Conservation (phyloP, 768 basidiomycete genomes). For the Lactifluus echinatus region DNA sequence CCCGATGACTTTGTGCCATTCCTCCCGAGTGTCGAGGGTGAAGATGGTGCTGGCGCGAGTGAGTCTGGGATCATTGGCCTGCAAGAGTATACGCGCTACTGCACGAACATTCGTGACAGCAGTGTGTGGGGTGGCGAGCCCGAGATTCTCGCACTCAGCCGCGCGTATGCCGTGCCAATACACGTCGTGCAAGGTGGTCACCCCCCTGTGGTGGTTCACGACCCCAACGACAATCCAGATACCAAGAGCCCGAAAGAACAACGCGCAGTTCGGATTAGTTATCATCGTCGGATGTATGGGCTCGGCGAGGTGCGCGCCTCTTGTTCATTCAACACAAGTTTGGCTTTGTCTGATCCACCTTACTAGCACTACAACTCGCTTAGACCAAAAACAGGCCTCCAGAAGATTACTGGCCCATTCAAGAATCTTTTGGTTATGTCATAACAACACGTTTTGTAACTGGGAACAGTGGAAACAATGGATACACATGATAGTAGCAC, state of each 20-base stretch:
- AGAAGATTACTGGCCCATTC: constrained; percentile 16
- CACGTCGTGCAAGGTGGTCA: constrained; percentile 81
- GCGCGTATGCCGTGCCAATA: constrained; percentile 75
- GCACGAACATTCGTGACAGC: constrained; percentile 66
- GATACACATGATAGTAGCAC: neutral
- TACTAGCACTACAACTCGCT: constrained; percentile 83
- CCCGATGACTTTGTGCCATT: constrained; percentile 91
- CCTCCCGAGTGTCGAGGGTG: constrained; percentile 64
- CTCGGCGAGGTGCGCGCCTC: constrained; percentile 78
- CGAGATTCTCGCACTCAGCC: constrained; percentile 85
- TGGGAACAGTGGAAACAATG: neutral
- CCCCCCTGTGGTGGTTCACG: constrained; percentile 79
- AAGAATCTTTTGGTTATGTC: constrained; percentile 8
- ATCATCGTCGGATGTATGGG: constrained; percentile 90
- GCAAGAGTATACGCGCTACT: constrained; percentile 63
- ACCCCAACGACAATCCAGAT: constrained; percentile 38
- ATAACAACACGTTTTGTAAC: neutral
- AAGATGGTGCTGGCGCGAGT: constrained; percentile 56
- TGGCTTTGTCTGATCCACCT: neutral
- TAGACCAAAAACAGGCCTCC: constrained; percentile 39
- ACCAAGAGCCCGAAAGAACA: constrained; percentile 30
- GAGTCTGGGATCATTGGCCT: constrained; percentile 66
- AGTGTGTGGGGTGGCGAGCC: constrained; percentile 98
- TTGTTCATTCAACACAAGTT: neutral
- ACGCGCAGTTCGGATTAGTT: constrained; percentile 64